Evolutionary conservation across 495 filamentous ascomycete genomes (phyloP).

Genomic region (Elaphomyces granulatus): DNA sequence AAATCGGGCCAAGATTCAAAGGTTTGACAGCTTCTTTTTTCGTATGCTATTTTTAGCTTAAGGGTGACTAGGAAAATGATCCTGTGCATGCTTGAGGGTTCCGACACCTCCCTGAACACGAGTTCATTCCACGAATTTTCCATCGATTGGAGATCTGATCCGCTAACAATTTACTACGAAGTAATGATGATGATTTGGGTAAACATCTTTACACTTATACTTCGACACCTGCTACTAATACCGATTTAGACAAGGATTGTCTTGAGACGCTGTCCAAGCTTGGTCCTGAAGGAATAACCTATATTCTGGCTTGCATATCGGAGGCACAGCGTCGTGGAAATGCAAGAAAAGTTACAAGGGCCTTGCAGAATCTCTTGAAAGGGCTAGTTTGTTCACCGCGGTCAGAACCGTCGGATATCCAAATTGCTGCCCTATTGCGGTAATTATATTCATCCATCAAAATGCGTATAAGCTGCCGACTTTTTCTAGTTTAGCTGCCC

Average conservation of each 20-base stretch:
- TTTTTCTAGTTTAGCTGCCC: background rate
- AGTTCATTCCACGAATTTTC: conserved; percentile 48
- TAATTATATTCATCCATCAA: conserved; percentile 9
- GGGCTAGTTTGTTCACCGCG: too few relatives aligned
- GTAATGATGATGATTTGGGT: conserved; percentile 41
- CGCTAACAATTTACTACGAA: conserved; percentile 52
- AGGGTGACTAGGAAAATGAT: conserved; percentile 48
- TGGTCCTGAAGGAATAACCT: conserved; percentile 36
- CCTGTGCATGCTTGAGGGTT: conserved; percentile 43
- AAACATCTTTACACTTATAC: too few relatives aligned
- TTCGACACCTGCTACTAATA: conserved; percentile 6
- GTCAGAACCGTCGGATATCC: too few relatives aligned
- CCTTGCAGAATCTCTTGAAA: conserved; percentile 41
- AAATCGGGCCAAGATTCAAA: conserved; percentile 53
- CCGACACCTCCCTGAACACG: conserved; percentile 37
- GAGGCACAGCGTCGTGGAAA: conserved; percentile 57
- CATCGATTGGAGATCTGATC: conserved; percentile 37
- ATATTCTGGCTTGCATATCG: conserved; percentile 61
- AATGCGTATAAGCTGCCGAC: background rate
- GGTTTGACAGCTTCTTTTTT: conserved; percentile 27
- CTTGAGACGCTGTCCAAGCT: conserved; percentile 37
- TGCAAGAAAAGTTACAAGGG: conserved; percentile 38
- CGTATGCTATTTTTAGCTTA: background rate
- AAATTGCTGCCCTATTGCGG: conserved; percentile 56
- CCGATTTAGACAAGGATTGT: conserved; percentile 33